Conservation (phyloP, 148 eudicot species). For the Fallopia convolvulus region DNA sequence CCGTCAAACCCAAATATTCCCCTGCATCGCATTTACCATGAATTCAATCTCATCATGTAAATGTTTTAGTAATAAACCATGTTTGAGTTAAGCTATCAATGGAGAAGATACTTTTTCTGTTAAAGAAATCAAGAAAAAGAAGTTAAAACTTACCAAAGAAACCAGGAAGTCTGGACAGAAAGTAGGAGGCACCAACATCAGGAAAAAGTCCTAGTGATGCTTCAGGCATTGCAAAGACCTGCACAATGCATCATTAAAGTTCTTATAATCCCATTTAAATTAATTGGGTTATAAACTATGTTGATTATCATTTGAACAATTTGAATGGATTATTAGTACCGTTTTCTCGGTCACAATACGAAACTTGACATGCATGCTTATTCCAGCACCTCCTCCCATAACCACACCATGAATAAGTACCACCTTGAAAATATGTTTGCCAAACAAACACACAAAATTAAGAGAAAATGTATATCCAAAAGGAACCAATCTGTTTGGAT, state of each 20-base stretch:
- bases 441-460: not conserved
- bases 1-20: constrained; percentile 29
- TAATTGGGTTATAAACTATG: not conserved
- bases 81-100: no score
- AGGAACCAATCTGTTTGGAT: no score
- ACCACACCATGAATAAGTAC: constrained; percentile 17
- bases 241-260: not conserved
- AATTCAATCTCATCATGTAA: no score
- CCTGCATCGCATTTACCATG: constrained; percentile 12
- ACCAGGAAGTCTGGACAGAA: constrained; percentile 35
- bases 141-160: constrained; percentile 23
- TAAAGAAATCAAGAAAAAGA: not conserved
- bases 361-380: constrained; percentile 20
- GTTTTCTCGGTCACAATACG: constrained; percentile 22
- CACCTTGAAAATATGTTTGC: constrained; percentile 12
- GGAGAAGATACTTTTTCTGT: no score
- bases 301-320: not conserved
- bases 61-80: no score
- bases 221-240: constrained; percentile 51
- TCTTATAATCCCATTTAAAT: not conserved
- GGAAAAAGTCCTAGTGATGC: constrained; percentile 29
- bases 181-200: constrained; percentile 39
- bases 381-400: constrained; percentile 29
- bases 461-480: not conserved
- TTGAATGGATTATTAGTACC: constrained; percentile 2